Evolutionary conservation across 805 yeast species (phyloP), one percentile per base, ranked within the genome.

Genomic region (Teunomyces barrocoloradensis): DNA sequence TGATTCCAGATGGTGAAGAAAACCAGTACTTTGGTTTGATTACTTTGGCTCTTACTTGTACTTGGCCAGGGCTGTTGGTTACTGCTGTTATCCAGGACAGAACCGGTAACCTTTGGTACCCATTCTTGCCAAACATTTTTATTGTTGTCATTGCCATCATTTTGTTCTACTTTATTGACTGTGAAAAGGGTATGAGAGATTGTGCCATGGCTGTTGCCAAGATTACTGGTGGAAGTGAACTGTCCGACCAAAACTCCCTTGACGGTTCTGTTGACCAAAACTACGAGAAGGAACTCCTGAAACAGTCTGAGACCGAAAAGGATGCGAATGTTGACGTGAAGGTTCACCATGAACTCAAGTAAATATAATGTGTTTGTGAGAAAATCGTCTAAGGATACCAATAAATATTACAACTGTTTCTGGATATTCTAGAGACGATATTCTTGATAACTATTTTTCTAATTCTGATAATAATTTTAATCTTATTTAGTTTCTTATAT

Each of bases 11-110:
- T 43, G 75, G 75, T 0, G 66, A 69, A 32, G 77, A 72, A 48
- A 74, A 73, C 3, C 74, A 72, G 51, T 71, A 61, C 42, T 71
- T 72, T 51, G 77, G 77, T 0, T 50, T 73, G 37, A 53, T 71
- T 5, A 63, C 71, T 61, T 57, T 73, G 12, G 75, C 74, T 1
- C 60, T 70, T n/a, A 63, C 73, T 4, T 64, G 71, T 4, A 73
- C 73, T 2, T 73, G 77, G 75, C 64, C 68, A 25, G 74, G 74
- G 5, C 57, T 57, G 6, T 59, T 72, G 37, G 65, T 70, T 1
- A 69, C 64, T 52, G 75, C 75, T 4, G 46, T 60, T 2, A 68
- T 73, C 28, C 76, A 71, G 43, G 74, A 72, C 45, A 58, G 66
- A 48, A 69, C 75, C 0, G 60, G 61, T 1, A 66, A 68, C 43